A percentile compares a stretch with the other conserved stretches of the same genome.
Conservation (phyloP, 2,329 filamentous ascomycete genomes). For the Macroventuria anomochaeta region DNA sequence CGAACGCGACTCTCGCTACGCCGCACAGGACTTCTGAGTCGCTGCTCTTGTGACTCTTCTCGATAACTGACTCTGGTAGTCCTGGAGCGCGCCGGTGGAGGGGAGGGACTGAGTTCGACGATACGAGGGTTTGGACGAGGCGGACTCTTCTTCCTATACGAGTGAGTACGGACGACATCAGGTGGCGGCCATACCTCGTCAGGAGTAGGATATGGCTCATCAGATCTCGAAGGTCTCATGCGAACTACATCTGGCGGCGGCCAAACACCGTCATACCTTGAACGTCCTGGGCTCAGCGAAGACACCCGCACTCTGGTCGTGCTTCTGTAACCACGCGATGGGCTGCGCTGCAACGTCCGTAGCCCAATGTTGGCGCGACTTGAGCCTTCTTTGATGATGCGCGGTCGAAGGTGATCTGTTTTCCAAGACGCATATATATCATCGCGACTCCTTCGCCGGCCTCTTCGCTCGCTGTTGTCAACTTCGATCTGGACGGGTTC, state of each 20-base stretch:
- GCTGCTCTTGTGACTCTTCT: slow-evolving; percentile 25
- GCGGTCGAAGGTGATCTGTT: slow-evolving; percentile 27
- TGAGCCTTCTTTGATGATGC: slow-evolving; percentile 20
- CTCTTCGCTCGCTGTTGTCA: slow-evolving; percentile 28
- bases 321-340: slow-evolving; percentile 13
- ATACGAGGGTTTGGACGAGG: slow-evolving; percentile 25
- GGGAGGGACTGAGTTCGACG: slow-evolving; percentile 34
- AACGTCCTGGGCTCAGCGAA: slow-evolving; percentile 30
- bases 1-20: slow-evolving; percentile 28
- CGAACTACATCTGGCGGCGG: slow-evolving; percentile 28
- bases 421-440: slow-evolving; percentile 24
- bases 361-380: slow-evolving; percentile 35
- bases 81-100: slow-evolving; percentile 25
- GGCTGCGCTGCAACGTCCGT: slow-evolving; percentile 31
- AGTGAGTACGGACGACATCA: slow-evolving; percentile 34
- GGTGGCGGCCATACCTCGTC: slow-evolving; percentile 34
- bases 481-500: slow-evolving; percentile 26
- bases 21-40: slow-evolving; percentile 14
- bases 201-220: slow-evolving; percentile 4
- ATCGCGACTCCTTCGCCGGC: slow-evolving; percentile 32
- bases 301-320: slow-evolving; percentile 23
- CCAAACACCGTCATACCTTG: slow-evolving; percentile 29
- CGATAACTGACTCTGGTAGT: slow-evolving; percentile 24
- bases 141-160: slow-evolving; percentile 22
- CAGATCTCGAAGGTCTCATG: slow-evolving; percentile 4